Conservation (phyloP, 2,329 filamentous ascomycete species). For the Alternaria angustiovoidea region DNA sequence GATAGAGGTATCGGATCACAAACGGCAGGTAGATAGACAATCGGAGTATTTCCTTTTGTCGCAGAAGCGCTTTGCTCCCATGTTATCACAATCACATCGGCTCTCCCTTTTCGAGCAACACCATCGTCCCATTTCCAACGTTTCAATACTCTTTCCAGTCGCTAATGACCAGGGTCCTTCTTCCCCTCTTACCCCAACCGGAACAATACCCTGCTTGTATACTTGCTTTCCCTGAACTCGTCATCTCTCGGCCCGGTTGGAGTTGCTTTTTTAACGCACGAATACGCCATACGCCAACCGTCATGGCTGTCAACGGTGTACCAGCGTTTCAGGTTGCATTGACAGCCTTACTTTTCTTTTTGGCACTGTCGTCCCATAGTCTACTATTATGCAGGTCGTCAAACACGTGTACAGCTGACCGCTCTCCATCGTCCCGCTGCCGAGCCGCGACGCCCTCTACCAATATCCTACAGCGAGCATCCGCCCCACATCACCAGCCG, state of each 20-base stretch:
- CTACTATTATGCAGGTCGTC: background rate
- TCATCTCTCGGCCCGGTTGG: background rate
- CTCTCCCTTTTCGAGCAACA: slow-evolving; percentile 1
- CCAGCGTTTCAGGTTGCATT: slow-evolving; percentile 2
- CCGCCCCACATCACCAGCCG: background rate
- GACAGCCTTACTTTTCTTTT: background rate
- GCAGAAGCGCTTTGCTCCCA: background rate
- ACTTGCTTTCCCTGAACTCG: slow-evolving; percentile 2
- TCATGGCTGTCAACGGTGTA: background rate
- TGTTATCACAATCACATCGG: slow-evolving; percentile 1
- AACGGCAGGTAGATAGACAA: background rate
- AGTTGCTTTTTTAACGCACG: background rate
- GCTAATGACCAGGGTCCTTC: background rate
- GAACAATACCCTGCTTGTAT: background rate
- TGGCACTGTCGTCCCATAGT: background rate
- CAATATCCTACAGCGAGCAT: background rate
- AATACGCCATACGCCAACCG: background rate
- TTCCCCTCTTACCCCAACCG: background rate
- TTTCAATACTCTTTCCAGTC: background rate
- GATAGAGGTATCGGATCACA: background rate
- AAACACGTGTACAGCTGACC: slow-evolving; percentile 4
- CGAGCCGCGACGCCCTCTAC: background rate
- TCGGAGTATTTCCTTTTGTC: background rate
- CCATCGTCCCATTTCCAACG: background rate
- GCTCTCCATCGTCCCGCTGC: background rate